These are phyloP conservation scores for Thelephora ganbajun DNA, from an alignment of 768 basidiomycete genomes.

Conservation along the genomic window DNA sequence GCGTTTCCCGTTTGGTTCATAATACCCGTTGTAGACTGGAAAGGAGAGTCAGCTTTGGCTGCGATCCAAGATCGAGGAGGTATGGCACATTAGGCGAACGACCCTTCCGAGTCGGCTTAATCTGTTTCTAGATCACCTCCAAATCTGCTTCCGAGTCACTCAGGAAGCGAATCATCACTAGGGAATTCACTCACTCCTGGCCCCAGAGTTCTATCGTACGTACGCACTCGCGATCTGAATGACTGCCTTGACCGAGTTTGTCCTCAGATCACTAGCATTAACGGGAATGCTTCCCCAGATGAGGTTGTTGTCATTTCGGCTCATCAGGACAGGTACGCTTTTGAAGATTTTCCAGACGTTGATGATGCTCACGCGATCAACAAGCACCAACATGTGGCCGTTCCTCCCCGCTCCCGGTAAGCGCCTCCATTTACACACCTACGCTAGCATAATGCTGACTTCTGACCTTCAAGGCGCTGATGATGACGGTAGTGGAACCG, in stretches of 20 bases:
- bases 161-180: slow-evolving; percentile 41
- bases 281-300: slow-evolving; percentile 50
- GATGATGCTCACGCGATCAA: slow-evolving; percentile 3
- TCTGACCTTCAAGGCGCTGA: slow-evolving; percentile 44
- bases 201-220: slow-evolving; percentile 70
- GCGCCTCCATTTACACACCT: slow-evolving; percentile 5
- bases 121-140: slow-evolving; percentile 39
- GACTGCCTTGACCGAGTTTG: slow-evolving; percentile 1
- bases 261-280: slow-evolving; percentile 57
- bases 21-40: slow-evolving; percentile 40
- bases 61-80: slow-evolving; percentile 50
- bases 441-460: slow-evolving; percentile 11
- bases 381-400: slow-evolving; percentile 64
- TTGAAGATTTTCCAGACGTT: slow-evolving; percentile 2
- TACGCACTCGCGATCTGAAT: neutral
- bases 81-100: slow-evolving; percentile 13
- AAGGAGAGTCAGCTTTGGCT: slow-evolving; percentile 71
- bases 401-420: slow-evolving; percentile 67
- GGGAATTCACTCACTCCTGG: slow-evolving; percentile 73
- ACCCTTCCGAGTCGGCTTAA: neutral
- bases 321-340: slow-evolving; percentile 63
- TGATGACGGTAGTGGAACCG: slow-evolving; percentile 47
- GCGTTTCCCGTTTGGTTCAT: neutral
- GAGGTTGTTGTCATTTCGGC: slow-evolving; percentile 62
- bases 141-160: slow-evolving; percentile 45